These are phyloP conservation scores for Crithidia thermophila DNA, from an alignment of 208 protist species.

Conservation along the genomic window DNA sequence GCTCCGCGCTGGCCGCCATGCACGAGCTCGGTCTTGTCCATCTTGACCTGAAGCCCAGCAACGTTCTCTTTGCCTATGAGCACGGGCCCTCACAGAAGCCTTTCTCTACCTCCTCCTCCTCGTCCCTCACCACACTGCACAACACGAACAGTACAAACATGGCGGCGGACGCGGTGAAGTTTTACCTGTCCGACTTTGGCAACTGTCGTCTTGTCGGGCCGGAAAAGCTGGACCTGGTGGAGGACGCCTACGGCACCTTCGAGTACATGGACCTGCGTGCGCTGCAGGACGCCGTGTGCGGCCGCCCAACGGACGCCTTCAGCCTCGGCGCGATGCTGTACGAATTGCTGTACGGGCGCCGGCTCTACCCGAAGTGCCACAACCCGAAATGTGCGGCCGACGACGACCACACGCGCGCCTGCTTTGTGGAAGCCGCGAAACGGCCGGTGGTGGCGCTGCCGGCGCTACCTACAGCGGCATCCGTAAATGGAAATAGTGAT, in stretches of 20 bases:
- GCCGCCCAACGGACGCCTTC: slow-evolving; percentile 79
- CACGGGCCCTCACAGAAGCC: slow-evolving; percentile 42
- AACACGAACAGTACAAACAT: too few species aligned
- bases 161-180: slow-evolving; percentile 65
- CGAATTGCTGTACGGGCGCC: slow-evolving; percentile 67
- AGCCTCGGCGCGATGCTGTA: slow-evolving; percentile 80
- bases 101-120: background rate
- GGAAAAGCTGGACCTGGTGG: slow-evolving; percentile 38
- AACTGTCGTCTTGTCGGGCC: slow-evolving; percentile 84
- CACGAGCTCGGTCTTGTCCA: slow-evolving; percentile 82
- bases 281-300: slow-evolving; percentile 64
- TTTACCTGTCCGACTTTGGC: slow-evolving; percentile 89
- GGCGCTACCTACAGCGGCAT: background rate
- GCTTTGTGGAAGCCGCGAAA: slow-evolving; percentile 66
- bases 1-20: slow-evolving; percentile 77
- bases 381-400: slow-evolving; percentile 45
- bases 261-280: slow-evolving; percentile 90
- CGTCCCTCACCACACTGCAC: background rate
- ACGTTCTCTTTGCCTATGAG: slow-evolving; percentile 82
- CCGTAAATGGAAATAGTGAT: too few species aligned
- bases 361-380: slow-evolving; percentile 72
- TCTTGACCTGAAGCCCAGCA: slow-evolving; percentile 88
- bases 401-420: slow-evolving; percentile 70
- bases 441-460: slow-evolving; percentile 51
- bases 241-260: slow-evolving; percentile 73